phyloP scores from a whole-genome alignment of 768 basidiomycete genomes.

The Pholiota conissans region DNA sequence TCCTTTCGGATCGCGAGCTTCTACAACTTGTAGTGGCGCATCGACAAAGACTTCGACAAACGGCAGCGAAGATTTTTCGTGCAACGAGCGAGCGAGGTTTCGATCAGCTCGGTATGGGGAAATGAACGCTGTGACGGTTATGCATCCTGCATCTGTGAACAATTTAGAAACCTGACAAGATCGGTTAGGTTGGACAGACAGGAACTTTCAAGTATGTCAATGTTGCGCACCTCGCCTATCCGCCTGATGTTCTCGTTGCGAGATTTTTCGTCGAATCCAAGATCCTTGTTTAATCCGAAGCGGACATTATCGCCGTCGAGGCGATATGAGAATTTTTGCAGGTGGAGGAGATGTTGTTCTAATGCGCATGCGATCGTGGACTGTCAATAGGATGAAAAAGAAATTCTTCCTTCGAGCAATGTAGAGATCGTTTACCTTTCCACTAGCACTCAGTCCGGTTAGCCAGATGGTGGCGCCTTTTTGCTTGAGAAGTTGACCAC shows the following conservation, averaged over 20 bases:
- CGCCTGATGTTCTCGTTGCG: conserved; percentile 95
- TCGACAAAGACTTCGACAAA: conserved; percentile 97
- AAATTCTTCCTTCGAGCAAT: background rate
- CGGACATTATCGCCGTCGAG: conserved; percentile 96
- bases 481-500: conserved; percentile 67
- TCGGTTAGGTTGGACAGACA: background rate
- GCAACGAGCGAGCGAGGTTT: conserved; percentile 76
- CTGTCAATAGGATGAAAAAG: conserved; percentile 36
- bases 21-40: conserved; percentile 85
- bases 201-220: background rate
- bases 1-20: conserved; percentile 95
- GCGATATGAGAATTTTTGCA: conserved; percentile 83
- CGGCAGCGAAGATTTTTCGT: conserved; percentile 67
- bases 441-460: conserved; percentile 93
- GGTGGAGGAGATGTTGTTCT: conserved; percentile 91
- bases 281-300: conserved; percentile 95
- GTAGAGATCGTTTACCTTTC: conserved; percentile 61
- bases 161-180: conserved; percentile 83
- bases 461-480: conserved; percentile 94
- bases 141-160: conserved; percentile 84
- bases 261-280: conserved; percentile 90
- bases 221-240: conserved; percentile 80
- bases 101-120: conserved; percentile 95
- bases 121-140: conserved; percentile 95
- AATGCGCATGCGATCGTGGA: conserved; percentile 97